These are phyloP conservation scores for Globisporangium middletonii DNA, from an alignment of 352 stramenopile species.

Conservation along the genomic window DNA sequence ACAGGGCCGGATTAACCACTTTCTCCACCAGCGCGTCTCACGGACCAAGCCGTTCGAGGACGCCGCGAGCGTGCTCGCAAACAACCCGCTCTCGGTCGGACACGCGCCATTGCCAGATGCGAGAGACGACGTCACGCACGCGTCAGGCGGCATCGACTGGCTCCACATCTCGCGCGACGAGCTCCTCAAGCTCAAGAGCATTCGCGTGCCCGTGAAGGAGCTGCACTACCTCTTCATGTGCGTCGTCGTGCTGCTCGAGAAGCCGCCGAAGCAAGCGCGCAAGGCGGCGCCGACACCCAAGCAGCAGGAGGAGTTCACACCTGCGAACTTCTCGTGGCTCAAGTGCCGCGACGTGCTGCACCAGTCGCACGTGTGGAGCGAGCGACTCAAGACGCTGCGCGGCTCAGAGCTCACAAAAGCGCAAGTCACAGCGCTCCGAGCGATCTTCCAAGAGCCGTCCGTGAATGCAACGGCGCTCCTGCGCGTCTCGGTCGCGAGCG, in stretches of 20 bases:
- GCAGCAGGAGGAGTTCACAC: constrained; percentile 44
- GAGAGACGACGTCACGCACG: constrained; percentile 14
- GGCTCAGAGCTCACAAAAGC: constrained; percentile 31
- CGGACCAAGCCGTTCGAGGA: background rate
- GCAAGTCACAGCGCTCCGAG: constrained; percentile 43
- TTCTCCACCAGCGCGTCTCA: constrained; percentile 25
- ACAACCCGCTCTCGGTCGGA: background rate
- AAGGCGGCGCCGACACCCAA: constrained; percentile 34
- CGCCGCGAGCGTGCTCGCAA: background rate
- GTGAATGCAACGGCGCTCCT: constrained; percentile 49
- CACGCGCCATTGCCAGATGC: background rate
- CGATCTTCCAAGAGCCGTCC: constrained; percentile 54
- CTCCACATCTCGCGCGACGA: constrained; percentile 63
- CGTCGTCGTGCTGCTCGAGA: constrained; percentile 58
- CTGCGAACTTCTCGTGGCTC: constrained; percentile 56
- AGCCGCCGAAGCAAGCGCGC: constrained; percentile 28
- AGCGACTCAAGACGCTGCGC: constrained; percentile 30
- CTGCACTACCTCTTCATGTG: constrained; percentile 80
- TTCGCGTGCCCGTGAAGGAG: constrained; percentile 60
- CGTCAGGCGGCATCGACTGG: constrained; percentile 41
- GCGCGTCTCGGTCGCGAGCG: constrained; percentile 44
- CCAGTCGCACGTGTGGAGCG: constrained; percentile 37
- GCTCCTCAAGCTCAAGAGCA: constrained; percentile 51
- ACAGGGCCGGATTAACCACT: constrained; percentile 65
- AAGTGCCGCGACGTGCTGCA: constrained; percentile 56